Conservation (phyloP, 192 early-diverging fungal species). For the Gamsiella multidivaricata region DNA sequence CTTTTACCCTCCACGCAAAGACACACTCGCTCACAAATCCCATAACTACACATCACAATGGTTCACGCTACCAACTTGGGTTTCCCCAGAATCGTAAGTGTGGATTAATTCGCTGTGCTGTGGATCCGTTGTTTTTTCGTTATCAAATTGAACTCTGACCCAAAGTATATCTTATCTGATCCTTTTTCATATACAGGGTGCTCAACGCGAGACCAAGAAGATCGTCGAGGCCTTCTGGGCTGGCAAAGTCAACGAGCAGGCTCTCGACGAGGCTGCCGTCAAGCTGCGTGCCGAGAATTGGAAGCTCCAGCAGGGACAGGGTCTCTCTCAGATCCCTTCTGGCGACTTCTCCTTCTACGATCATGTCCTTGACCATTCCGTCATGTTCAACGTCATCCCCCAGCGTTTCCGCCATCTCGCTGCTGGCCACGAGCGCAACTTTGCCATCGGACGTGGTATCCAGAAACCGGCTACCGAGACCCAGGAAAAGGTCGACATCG, state of each 20-base stretch:
- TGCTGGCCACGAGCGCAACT: constrained; percentile 83
- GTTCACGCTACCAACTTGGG: constrained; percentile 56
- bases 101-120: constrained; percentile 1
- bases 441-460: constrained; percentile 97
- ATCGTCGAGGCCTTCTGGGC: constrained; percentile 95
- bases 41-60: constrained; percentile 32
- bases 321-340: constrained; percentile 87
- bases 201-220: constrained; percentile 96
- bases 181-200: constrained; percentile 60
- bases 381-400: constrained; percentile 72
- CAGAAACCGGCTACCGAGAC: constrained; percentile 75
- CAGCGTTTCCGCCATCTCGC: constrained; percentile 72
- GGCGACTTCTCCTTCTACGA: constrained; percentile 98
- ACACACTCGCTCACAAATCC: constrained; percentile 3
- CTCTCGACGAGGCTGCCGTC: constrained; percentile 70
- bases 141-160: neutral
- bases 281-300: constrained; percentile 79
- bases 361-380: constrained; percentile 82
- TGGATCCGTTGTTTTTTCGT: neutral
- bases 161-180: neutral
- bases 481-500: constrained; percentile 84
- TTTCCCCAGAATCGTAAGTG: constrained; percentile 53
- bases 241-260: constrained; percentile 81
- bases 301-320: constrained; percentile 70
- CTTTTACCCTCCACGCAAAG: constrained; percentile 28